A percentile compares a stretch with the other conserved stretches of the same genome.
Conservation (phyloP, 2,329 filamentous ascomycete species). For the Fusarium pseudoanthophilum region DNA sequence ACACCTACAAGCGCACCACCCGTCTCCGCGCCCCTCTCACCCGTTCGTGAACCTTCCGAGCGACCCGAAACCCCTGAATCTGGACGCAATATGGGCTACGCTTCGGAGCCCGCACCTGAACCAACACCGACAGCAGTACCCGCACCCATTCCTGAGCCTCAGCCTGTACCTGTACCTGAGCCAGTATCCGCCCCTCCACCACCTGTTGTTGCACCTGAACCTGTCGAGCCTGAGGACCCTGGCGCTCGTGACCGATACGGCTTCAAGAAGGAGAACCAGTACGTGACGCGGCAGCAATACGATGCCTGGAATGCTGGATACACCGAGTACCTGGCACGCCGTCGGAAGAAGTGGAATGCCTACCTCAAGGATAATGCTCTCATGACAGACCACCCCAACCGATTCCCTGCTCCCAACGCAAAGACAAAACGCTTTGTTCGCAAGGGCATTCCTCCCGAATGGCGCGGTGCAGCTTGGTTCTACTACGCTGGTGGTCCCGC, state of each 20-base stretch:
- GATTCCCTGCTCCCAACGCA: conserved; percentile 81
- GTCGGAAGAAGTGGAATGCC: conserved; percentile 83
- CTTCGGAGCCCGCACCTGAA: conserved; percentile 22
- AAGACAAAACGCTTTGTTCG: conserved; percentile 92
- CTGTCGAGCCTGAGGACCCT: conserved; percentile 59
- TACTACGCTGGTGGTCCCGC: conserved; percentile 91
- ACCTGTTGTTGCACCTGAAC: conserved; percentile 42
- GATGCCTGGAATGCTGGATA: conserved; percentile 84
- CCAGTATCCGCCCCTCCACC: conserved; percentile 38
- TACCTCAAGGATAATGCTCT: conserved; percentile 82
- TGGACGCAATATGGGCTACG: conserved; percentile 13
- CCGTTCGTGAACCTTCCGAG: conserved; percentile 15
- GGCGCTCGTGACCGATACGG: conserved; percentile 82
- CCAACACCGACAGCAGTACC: conserved; percentile 37
- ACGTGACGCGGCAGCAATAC: conserved; percentile 80
- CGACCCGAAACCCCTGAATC: conserved; percentile 32
- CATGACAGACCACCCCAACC: conserved; percentile 74
- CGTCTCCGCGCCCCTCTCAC: conserved; percentile 30
- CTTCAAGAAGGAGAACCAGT: conserved; percentile 87
- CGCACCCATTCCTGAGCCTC: conserved; percentile 43
- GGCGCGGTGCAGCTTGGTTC: conserved; percentile 96
- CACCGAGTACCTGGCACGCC: conserved; percentile 76
- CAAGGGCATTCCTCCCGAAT: conserved; percentile 93
- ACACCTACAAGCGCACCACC: conserved; percentile 11
- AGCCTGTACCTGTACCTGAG: conserved; percentile 9